Evolutionary conservation across 225 moss, liverwort and hornwort species (phyloP), one percentile per base, ranked within the genome.

Genomic region (Bryoerythrophyllum caledonicum): DNA sequence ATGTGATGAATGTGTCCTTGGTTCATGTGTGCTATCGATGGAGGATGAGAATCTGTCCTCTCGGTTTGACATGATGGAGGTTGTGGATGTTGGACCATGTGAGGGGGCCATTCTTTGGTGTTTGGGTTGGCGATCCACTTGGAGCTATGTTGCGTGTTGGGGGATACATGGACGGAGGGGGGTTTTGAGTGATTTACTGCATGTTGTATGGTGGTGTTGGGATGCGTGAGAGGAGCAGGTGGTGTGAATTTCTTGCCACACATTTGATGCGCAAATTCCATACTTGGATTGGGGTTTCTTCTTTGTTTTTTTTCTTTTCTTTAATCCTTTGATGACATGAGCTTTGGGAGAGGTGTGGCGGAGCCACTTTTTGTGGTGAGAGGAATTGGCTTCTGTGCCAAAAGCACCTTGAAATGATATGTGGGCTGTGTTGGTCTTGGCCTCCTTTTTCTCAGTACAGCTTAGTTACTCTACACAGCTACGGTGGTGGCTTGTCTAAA

Each of bases 391-490:
- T 23, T 53, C 21, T 23, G 70, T 30, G 70, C 54, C 17, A 54
- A 62, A 30, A 40, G 51, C 14, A 26, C 14, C 14, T 10, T 6
- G 19, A 68, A 16, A 10, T 30, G 51, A 52, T 28, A 6, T 40
- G 53, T 53, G 54, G 70, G 62, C 1, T 3, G 27, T 51, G 69
- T 27, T 60, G 37, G 60, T 26, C 68, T 57, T 61, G 15, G 9
- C 40, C 28, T 16, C 21, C 4, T 14, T 68, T 62, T 53, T 28
- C 27, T 16, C 0, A 4, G 7, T 63, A 17, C 56, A n/a, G 4
- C 59, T 79, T 67, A 30, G 73, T 79, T 67, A 21, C 7, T 24
- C 28, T 5, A 3, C 71, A 65, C 35, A 8, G 8, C 52, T 41
- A 1, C 2, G 11, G 40, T 24, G 79, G 32, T 13, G 5, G 73